phyloP scores from a whole-genome alignment of 805 yeast genomes.

The Kazachstania psychrophila region DNA sequence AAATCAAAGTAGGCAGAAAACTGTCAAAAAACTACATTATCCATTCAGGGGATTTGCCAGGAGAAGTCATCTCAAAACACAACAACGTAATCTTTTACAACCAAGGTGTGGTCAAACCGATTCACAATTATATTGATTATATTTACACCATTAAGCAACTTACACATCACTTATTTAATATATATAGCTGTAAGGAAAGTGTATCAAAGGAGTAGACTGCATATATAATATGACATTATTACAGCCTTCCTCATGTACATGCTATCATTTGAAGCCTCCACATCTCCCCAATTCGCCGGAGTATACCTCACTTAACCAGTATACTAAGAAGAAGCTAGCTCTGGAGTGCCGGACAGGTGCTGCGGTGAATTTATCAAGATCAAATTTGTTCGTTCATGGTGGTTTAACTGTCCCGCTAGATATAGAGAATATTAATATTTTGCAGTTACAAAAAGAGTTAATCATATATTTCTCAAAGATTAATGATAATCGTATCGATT shows the following conservation, averaged over 20 bases:
- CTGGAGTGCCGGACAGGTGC: constrained; percentile 62
- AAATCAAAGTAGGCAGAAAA: no score
- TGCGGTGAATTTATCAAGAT: constrained; percentile 46
- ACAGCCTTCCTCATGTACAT: constrained; percentile 54
- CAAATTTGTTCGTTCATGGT: constrained; percentile 55
- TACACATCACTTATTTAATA: no score
- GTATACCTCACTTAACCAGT: constrained; percentile 22
- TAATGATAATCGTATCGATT: constrained; percentile 15
- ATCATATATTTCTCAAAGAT: constrained; percentile 22
- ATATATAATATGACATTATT: constrained; percentile 56
- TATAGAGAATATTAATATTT: constrained; percentile 33
- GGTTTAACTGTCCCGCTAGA: constrained; percentile 55
- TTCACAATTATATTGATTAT: no score
- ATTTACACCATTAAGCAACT: no score
- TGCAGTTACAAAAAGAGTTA: constrained; percentile 34
- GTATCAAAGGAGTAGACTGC: no score
- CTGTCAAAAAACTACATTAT: no score
- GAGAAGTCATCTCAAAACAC: no score
- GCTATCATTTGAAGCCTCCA: constrained; percentile 50
- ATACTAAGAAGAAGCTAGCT: constrained; percentile 41
- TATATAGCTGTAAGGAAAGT: no score
- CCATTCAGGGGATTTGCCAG: no score
- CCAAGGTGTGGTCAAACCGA: no score
- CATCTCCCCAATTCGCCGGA: constrained; percentile 23
- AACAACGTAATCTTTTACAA: no score